Evolutionary conservation across 495 filamentous ascomycete genomes (phyloP), one percentile per base, ranked within the genome.

Genomic region (Chlorociboria aeruginascens): DNA sequence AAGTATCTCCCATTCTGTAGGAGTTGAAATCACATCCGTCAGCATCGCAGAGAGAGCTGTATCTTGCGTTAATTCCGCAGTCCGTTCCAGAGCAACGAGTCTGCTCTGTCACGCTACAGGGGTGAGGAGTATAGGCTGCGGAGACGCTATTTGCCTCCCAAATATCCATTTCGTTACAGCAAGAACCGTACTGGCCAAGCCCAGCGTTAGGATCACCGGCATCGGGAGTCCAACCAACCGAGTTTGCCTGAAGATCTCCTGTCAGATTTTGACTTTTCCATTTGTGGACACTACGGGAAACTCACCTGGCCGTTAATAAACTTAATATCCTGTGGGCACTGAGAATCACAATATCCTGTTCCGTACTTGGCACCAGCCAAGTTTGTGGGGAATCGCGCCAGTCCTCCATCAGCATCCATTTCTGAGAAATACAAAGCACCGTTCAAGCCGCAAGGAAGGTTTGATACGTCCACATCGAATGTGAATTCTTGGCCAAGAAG

Each of bases 21-120:
- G 73, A 67, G 73, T 84, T 85, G 72, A 79, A 83, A 57, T 83
- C 81, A 59, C 82, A 86, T 46, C 82, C 81, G 60, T 79, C 79
- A 54, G 83, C 77, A 59, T 89, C 85, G 60, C 84, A 90, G 48
- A 77, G 72, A 43, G 74, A 75, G 12, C 41, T 61, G 42, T 75
- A 74, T 45, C 68, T 66, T 2, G 51, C 46, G 3, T 41, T 41
- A 47, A 58, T 59, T 46, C 64, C 66, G 36, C 66, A 68, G 39
- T 64, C 40, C 44, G 40, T 42, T 35, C 55, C 55, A 14, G 36
- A 43, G 55, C 55, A 58, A 8, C 51, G 33, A 17, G 43, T 45
- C 32, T 50, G 50, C 3, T 29, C 33, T 10, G 25, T 38, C n/a
- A 40, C 38, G 10, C 34, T 36, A 39, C 51, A 52, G 25, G 78